Evolutionary conservation across 1,139 yeast species (phyloP).

Genomic region (Candida glucosophila): DNA sequence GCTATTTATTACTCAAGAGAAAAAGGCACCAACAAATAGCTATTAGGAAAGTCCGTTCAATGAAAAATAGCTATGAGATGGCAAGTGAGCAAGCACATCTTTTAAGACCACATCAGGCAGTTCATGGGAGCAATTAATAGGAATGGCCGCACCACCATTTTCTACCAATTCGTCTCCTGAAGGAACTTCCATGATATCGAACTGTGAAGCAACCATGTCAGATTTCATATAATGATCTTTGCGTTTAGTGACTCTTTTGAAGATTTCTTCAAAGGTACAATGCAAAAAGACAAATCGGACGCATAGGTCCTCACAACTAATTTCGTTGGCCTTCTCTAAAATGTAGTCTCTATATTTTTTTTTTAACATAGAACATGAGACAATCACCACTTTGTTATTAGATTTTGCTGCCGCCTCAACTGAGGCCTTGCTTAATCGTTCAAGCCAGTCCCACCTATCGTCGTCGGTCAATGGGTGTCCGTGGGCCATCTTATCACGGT

Average conservation of each 20-base stretch:
- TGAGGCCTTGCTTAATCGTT: slow-evolving; percentile 35
- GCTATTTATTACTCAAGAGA: too few relatives aligned
- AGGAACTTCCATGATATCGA: slow-evolving; percentile 68
- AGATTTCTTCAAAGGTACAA: slow-evolving; percentile 54
- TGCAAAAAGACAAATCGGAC: slow-evolving; percentile 60
- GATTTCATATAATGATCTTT: slow-evolving; percentile 80
- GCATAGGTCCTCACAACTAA: slow-evolving; percentile 22
- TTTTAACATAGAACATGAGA: slow-evolving; percentile 83
- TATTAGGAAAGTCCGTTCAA: too few relatives aligned
- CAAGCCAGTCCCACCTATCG: slow-evolving; percentile 89
- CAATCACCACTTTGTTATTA: slow-evolving; percentile 33
- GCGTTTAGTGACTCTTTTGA: slow-evolving; percentile 51
- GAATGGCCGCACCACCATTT: slow-evolving; percentile 30
- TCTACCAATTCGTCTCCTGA: slow-evolving; percentile 24
- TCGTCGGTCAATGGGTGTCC: slow-evolving; percentile 81
- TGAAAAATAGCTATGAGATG: too few relatives aligned
- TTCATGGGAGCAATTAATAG: slow-evolving; percentile 33
- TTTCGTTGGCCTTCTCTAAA: slow-evolving; percentile 14
- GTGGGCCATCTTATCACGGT: slow-evolving; percentile 71
- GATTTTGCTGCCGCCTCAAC: slow-evolving; percentile 24
- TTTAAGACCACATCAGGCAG: slow-evolving; percentile 25
- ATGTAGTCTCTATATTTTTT: slow-evolving; percentile 59
- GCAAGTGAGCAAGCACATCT: slow-evolving; percentile 5
- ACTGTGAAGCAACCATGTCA: slow-evolving; percentile 75
- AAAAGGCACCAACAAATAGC: too few relatives aligned